phyloP scores from a whole-genome alignment of 495 filamentous ascomycete species.

The Geoglossum glabrum region DNA sequence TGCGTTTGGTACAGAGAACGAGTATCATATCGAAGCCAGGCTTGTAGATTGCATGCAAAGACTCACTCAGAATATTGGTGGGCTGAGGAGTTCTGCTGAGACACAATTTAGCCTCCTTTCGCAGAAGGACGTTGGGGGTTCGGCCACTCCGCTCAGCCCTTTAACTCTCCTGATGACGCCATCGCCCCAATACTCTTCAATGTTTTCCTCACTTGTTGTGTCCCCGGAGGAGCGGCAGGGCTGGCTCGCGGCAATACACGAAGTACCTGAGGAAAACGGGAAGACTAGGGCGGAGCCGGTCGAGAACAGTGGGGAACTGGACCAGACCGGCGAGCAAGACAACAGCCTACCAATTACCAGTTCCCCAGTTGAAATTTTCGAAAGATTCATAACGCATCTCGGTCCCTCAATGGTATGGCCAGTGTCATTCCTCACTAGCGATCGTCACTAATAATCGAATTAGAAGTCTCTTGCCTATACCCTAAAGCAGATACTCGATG shows the following conservation, averaged over 20 bases:
- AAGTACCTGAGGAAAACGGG: slow-evolving; percentile 39
- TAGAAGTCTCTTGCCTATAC: slow-evolving; percentile 73
- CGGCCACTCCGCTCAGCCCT: slow-evolving; percentile 3
- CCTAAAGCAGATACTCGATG: slow-evolving; percentile 66
- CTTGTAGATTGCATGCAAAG: slow-evolving; percentile 73
- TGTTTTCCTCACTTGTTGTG: slow-evolving; percentile 14
- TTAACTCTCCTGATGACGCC: neutral
- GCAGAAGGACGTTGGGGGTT: slow-evolving; percentile 24
- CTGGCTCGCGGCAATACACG: slow-evolving; percentile 41
- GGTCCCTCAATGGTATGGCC: slow-evolving; percentile 67
- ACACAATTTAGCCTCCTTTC: slow-evolving; percentile 72
- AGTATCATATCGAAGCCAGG: slow-evolving; percentile 60
- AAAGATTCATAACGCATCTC: slow-evolving; percentile 64
- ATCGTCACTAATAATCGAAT: slow-evolving; percentile 13
- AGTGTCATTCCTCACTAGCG: neutral
- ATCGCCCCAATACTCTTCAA: slow-evolving; percentile 3
- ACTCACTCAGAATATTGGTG: slow-evolving; percentile 77
- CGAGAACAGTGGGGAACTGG: neutral
- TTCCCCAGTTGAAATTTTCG: slow-evolving; percentile 63
- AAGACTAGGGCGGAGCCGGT: neutral
- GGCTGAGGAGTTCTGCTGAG: slow-evolving; percentile 69
- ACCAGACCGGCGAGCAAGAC: neutral
- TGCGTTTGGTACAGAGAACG: slow-evolving; percentile 57
- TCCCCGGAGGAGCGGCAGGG: slow-evolving; percentile 21
- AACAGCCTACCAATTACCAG: slow-evolving; percentile 14